Base-by-base conservation (phyloP, 257 asterid species). In the Solanum stenotomum region DNA sequence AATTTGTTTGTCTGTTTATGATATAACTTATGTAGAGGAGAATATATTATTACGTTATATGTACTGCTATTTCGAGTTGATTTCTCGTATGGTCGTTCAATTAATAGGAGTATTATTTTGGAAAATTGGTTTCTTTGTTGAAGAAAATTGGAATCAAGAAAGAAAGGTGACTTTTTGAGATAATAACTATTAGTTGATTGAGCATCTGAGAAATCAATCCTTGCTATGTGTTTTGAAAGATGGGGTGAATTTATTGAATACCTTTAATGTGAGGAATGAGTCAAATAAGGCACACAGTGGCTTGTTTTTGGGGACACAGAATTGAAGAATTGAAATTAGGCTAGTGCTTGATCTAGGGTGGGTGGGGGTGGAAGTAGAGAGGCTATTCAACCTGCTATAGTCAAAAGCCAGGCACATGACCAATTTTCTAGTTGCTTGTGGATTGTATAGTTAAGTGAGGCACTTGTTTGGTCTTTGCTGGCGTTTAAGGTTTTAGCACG, bases 381-480 rank as follows among this genome's bases (percentile, higher is more conserved):
- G 38, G 67, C 12, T 79, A 22, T 79, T 46, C 67, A 27, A 79
- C 18, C 34, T 79, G 67, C 37, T 79, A 79, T 79, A 27, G 67
- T 52, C 63, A 52, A 52, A 6, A 79, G 27, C 27, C 65, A 79
- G 65, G 38, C 85, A 79, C 85, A 79, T 44, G 85, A 27, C 85
- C 37, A 75, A 35, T 90, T 75, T 46, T 75, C 44, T 79, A 84
- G 86, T 79, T 88, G 85, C 84, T 88, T 88, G 87, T 35, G 87
- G 90, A 74, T 67, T 85, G 44, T 46, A 23, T 23, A 40, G 35
- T 77, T 77, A 40, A 12, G 13, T 77, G 22, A 77, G 84, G 84
- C 11, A n/a, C 56, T 40, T 11, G 27, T 78, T 84, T 46, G 40
- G 40, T 81, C 40, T 81, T 81, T 46, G 5, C 40, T 44, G 40